Evolutionary conservation across 306 rosid species (phyloP).

Genomic region (Vigna nakashimae): DNA sequence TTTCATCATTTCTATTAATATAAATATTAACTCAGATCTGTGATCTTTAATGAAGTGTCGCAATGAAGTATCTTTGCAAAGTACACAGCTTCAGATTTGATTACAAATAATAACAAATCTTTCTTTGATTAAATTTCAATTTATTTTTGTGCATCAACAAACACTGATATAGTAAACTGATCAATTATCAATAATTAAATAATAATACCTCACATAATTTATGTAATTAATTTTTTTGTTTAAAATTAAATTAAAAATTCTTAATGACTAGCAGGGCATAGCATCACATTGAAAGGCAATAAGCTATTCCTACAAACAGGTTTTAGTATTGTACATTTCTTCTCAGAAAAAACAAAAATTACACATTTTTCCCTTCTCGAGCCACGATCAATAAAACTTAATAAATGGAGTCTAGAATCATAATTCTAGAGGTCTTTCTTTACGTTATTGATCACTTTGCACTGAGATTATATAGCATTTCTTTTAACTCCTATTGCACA

Average conservation of each 20-base stretch:
- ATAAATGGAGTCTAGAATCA: neutral
- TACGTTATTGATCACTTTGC: conserved; percentile 23
- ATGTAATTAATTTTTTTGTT: neutral
- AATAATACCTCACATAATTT: neutral
- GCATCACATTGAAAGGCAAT: conserved; percentile 35
- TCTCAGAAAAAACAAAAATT: neutral
- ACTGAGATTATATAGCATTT: conserved; percentile 15
- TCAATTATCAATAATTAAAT: neutral
- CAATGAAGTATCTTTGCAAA: neutral
- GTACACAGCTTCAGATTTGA: too few relatives aligned
- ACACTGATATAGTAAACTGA: neutral
- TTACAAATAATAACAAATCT: too few relatives aligned
- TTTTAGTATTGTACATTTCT: neutral
- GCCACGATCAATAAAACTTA: conserved; percentile 10
- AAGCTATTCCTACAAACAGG: conserved; percentile 25
- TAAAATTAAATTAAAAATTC: conserved; percentile 8
- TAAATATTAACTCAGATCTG: neutral
- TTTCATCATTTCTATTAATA: too few relatives aligned
- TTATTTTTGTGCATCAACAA: neutral
- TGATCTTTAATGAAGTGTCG: neutral
- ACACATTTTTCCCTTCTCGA: neutral
- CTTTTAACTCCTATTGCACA: conserved; percentile 52
- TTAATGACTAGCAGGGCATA: conserved; percentile 16
- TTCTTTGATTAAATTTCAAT: neutral
- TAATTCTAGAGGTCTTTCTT: conserved; percentile 23